A percentile compares a stretch with the other conserved stretches of the same genome.
Conservation (phyloP, 768 basidiomycete genomes). For the Hirschioporus abietinus region DNA sequence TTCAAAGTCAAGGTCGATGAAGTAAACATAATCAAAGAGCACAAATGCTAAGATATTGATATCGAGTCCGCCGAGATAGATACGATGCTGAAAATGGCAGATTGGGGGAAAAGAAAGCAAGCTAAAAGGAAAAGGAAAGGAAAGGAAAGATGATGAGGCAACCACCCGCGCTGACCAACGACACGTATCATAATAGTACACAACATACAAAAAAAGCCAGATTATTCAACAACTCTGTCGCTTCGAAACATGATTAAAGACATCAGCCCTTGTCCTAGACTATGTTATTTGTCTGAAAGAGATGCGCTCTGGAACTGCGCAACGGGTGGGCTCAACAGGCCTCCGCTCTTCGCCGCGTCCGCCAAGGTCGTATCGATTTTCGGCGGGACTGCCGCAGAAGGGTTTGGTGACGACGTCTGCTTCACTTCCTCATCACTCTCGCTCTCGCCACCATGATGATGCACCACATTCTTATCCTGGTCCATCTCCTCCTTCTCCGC, state of each 20-base stretch:
- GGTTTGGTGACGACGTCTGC: neutral
- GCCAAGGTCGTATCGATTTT: neutral
- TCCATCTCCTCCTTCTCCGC: constrained; percentile 49
- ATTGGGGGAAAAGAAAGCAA: too few relatives aligned
- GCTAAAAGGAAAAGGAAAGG: too few relatives aligned
- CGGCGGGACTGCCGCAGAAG: neutral
- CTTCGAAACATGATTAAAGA: neutral
- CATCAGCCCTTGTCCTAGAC: neutral
- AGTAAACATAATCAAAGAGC: too few relatives aligned
- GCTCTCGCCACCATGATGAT: constrained; percentile 31
- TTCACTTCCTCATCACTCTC: neutral
- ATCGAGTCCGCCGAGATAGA: too few relatives aligned
- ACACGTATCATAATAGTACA: neutral
- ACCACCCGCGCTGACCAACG: too few relatives aligned
- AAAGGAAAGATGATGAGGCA: neutral
- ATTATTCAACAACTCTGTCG: neutral
- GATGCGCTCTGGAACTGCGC: neutral
- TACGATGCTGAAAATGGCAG: too few relatives aligned
- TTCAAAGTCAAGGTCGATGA: too few relatives aligned
- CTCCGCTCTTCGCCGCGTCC: neutral
- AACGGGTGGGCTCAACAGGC: neutral
- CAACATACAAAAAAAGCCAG: neutral
- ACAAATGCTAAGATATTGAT: too few relatives aligned
- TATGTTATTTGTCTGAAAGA: neutral
- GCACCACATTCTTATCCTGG: constrained; percentile 40